A percentile compares a stretch with the other conserved stretches of the same genome.
phyloP scores from a whole-genome alignment of 1,139 yeast species.

The Diutina scorzettiae region DNA sequence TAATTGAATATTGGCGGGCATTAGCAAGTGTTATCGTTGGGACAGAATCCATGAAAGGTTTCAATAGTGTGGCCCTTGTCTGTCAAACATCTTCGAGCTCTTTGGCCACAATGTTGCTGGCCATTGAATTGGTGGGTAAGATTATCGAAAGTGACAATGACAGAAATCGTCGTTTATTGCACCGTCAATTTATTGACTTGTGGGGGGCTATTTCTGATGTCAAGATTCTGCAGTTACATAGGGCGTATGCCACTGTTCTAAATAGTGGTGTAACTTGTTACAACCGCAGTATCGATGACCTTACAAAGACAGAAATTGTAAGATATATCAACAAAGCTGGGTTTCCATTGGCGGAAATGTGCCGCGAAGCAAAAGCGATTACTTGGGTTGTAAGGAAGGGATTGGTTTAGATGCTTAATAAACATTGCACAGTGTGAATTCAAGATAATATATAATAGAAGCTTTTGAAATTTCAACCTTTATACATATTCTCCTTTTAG shows the following conservation, averaged over 20 bases:
- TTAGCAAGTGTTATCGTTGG: background rate
- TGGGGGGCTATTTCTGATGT: background rate
- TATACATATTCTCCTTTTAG: too few relatives aligned
- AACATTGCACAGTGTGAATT: too few relatives aligned
- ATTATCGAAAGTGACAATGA: background rate
- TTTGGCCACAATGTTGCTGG: background rate
- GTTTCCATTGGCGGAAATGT: background rate
- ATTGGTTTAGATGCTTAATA: too few relatives aligned
- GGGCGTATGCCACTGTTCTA: background rate
- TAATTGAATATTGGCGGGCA: background rate
- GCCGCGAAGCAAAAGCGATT: slow-evolving; percentile 1
- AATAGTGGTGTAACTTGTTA: background rate
- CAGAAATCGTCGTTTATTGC: background rate
- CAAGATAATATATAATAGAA: too few relatives aligned
- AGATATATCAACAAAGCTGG: background rate
- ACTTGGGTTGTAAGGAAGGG: background rate
- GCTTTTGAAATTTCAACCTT: too few relatives aligned
- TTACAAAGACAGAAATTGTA: background rate
- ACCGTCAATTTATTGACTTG: background rate
- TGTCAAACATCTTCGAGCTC: background rate
- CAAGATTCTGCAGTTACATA: background rate
- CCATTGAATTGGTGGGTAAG: background rate
- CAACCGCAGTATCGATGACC: background rate
- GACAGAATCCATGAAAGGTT: background rate
- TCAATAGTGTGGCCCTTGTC: background rate